These are phyloP conservation scores for Candida peoriensis DNA, from an alignment of 805 yeast species.

Conservation along the genomic window DNA sequence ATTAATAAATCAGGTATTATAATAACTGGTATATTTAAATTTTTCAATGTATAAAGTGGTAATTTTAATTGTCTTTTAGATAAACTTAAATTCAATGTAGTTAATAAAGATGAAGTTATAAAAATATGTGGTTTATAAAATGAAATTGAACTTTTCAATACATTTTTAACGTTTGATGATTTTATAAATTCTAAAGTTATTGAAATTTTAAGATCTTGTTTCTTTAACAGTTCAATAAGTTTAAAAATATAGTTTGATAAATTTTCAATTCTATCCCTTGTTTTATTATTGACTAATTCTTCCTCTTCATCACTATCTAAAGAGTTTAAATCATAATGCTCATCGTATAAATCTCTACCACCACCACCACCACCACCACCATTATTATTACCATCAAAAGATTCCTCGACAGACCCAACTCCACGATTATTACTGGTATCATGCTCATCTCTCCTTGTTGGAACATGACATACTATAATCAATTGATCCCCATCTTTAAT, in stretches of 20 bases:
- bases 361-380: constrained; percentile 1
- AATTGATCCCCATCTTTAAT: constrained; percentile 23
- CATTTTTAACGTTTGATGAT: constrained; percentile 8
- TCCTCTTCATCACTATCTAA: constrained; percentile 13
- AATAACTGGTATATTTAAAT: constrained; percentile 17
- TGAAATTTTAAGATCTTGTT: constrained; percentile 14
- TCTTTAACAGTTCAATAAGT: constrained; percentile 8
- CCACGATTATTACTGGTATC: not conserved
- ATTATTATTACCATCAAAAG: constrained; percentile 1
- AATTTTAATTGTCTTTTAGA: constrained; percentile 9
- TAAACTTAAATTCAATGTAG: constrained; percentile 8
- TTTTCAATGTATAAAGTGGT: constrained; percentile 15
- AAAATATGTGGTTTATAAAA: constrained; percentile 20
- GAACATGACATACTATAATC: constrained; percentile 16
- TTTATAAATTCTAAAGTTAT: constrained; percentile 23
- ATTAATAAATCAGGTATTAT: constrained; percentile 16
- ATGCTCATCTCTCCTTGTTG: constrained; percentile 9
- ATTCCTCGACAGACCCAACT: too few species aligned
- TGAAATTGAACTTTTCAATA: constrained; percentile 14
- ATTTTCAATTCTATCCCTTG: constrained; percentile 11
- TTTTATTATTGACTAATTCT: constrained; percentile 10
- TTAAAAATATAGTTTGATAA: constrained; percentile 13
- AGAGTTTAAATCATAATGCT: constrained; percentile 4
- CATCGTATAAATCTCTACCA: constrained; percentile 1
- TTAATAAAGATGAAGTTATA: constrained; percentile 13